Evolutionary conservation across 2,329 filamentous ascomycete species (phyloP).

Genomic region (Colletotrichum cereale): DNA sequence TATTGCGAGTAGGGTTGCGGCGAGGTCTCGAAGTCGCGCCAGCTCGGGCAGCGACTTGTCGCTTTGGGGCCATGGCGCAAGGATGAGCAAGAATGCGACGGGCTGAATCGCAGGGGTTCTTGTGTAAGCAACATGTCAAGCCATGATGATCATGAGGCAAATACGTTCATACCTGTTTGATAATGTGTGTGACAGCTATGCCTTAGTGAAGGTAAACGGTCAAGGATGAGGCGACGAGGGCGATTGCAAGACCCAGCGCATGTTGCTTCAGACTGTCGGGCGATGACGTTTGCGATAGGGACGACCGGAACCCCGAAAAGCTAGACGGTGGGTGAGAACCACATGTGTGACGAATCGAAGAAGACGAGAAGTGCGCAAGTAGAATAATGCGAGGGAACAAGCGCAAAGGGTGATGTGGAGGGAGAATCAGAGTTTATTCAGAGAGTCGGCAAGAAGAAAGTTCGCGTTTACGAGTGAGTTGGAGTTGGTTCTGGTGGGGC

Average conservation of each 20-base stretch:
- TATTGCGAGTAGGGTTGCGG: constrained; percentile 20
- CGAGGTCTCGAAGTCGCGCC: constrained; percentile 10
- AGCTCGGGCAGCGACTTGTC: not conserved
- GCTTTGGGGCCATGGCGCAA: constrained; percentile 26
- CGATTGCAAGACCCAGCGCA: constrained; percentile 13
- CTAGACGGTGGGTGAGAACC: not conserved
- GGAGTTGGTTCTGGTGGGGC: constrained; percentile 35
- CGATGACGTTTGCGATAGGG: constrained; percentile 36
- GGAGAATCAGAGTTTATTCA: not conserved
- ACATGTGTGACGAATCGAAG: not conserved
- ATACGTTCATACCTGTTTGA: not conserved
- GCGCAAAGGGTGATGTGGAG: not conserved
- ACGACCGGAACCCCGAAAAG: constrained; percentile 4
- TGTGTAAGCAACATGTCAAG: constrained; percentile 1
- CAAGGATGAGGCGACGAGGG: not conserved
- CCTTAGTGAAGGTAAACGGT: not conserved
- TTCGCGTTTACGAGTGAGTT: constrained; percentile 24
- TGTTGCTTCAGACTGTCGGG: constrained; percentile 1
- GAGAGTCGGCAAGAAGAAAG: constrained; percentile 10
- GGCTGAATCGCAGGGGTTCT: constrained; percentile 14
- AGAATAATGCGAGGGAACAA: not conserved
- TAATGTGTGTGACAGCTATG: not conserved
- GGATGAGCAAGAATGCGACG: not conserved
- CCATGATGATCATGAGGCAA: not conserved
- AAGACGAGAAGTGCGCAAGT: not conserved